Conservation (phyloP, 2,329 filamentous ascomycete species). For the Exophiala sp. region DNA sequence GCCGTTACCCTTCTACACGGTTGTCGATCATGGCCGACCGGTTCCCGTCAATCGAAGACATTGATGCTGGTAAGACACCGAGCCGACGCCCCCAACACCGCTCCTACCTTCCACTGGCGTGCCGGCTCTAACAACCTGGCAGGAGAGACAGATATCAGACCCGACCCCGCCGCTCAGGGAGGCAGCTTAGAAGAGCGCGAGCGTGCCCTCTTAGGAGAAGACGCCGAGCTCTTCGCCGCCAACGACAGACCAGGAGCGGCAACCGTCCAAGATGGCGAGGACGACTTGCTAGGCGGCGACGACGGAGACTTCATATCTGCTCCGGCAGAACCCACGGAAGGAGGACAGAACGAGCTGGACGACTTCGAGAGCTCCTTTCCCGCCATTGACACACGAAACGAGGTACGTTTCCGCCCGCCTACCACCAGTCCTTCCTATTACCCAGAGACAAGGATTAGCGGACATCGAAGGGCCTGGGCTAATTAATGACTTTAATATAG, state of each 20-base stretch:
- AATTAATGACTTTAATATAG: constrained; percentile 38
- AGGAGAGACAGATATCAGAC: constrained; percentile 25
- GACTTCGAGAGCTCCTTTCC: constrained; percentile 88
- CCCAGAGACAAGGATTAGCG: constrained; percentile 1
- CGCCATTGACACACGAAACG: constrained; percentile 66
- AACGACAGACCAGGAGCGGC: constrained; percentile 59
- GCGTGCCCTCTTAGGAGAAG: constrained; percentile 82
- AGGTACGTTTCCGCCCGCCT: constrained; percentile 49
- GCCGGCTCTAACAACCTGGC: constrained; percentile 15
- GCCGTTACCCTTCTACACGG: background rate
- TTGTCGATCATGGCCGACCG: constrained; percentile 60
- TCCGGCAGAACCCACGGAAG: constrained; percentile 29
- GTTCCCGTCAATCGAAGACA: constrained; percentile 74
- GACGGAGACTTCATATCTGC: constrained; percentile 35
- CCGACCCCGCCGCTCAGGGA: constrained; percentile 44
- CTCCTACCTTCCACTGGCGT: background rate
- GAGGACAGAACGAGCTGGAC: constrained; percentile 43
- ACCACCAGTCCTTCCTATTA: background rate
- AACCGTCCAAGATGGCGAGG: constrained; percentile 59
- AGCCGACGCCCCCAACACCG: background rate
- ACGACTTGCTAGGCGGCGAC: constrained; percentile 61
- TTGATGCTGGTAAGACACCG: constrained; percentile 52
- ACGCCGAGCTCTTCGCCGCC: constrained; percentile 83
- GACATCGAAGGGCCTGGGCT: background rate
- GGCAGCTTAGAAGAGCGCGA: constrained; percentile 90